Evolutionary conservation across 2,329 filamentous ascomycete genomes (phyloP).

Genomic region (Zymoseptoria crescenta): DNA sequence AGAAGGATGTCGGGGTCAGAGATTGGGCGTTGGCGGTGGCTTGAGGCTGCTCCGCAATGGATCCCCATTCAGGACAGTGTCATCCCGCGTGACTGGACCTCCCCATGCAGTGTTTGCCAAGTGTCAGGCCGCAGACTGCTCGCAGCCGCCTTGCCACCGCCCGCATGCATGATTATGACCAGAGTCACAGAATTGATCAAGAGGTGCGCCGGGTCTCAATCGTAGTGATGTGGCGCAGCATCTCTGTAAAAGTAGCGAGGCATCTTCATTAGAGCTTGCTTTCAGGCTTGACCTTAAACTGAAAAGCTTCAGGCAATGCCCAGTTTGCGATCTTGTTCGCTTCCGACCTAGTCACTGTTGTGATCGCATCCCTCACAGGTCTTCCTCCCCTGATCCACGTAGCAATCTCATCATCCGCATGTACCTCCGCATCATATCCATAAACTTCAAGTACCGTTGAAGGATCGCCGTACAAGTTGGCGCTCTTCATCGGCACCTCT

Average conservation of each 20-base stretch:
- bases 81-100: neutral
- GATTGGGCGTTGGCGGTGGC: neutral
- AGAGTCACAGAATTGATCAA: neutral
- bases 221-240: neutral
- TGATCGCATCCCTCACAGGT: constrained; percentile 24
- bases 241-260: neutral
- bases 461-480: constrained; percentile 37
- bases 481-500: constrained; percentile 29
- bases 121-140: too few relatives aligned
- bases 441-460: constrained; percentile 32
- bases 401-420: constrained; percentile 29
- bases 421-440: constrained; percentile 35
- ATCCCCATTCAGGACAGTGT: neutral
- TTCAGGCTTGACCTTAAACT: constrained; percentile 14
- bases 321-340: constrained; percentile 31
- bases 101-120: neutral
- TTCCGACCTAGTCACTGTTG: constrained; percentile 24
- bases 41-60: neutral
- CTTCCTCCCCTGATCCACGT: constrained; percentile 19
- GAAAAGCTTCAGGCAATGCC: constrained; percentile 22
- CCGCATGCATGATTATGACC: neutral
- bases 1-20: neutral
- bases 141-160: too few relatives aligned
- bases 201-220: neutral
- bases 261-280: neutral